These are phyloP conservation scores for Microthyrium microscopicum DNA, from an alignment of 2,329 filamentous ascomycete species.

Conservation along the genomic window DNA sequence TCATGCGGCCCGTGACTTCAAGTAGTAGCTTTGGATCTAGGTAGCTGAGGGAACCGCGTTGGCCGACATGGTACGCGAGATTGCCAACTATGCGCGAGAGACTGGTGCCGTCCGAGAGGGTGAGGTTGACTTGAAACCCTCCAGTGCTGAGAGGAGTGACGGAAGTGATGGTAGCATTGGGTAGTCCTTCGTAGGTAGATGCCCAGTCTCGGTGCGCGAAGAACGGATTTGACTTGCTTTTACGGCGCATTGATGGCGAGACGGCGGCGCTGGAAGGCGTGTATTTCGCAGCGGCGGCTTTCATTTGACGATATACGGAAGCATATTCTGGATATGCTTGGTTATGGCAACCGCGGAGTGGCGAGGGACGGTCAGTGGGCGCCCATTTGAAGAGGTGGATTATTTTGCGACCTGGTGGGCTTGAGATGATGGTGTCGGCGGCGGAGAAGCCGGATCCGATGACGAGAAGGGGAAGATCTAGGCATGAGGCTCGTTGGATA, in stretches of 20 bases:
- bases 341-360: slow-evolving; percentile 40
- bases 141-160: slow-evolving; percentile 16
- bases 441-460: slow-evolving; percentile 47
- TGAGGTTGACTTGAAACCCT: slow-evolving; percentile 25
- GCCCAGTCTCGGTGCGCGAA: slow-evolving; percentile 33
- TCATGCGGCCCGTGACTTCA: slow-evolving; percentile 26
- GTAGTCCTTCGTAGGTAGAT: slow-evolving; percentile 35
- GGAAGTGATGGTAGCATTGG: slow-evolving; percentile 33
- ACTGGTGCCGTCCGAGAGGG: slow-evolving; percentile 23
- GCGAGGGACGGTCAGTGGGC: slow-evolving; percentile 37
- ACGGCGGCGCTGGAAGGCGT: not conserved
- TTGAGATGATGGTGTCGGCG: slow-evolving; percentile 42
- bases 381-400: slow-evolving; percentile 45
- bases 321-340: slow-evolving; percentile 47
- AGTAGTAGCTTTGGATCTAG: slow-evolving; percentile 28
- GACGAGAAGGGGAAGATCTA: slow-evolving; percentile 31
- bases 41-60: slow-evolving; percentile 37
- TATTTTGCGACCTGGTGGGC: slow-evolving; percentile 32
- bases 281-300: slow-evolving; percentile 23
- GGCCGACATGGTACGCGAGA: slow-evolving; percentile 38
- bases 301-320: slow-evolving; percentile 43
- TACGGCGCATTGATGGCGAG: slow-evolving; percentile 12
- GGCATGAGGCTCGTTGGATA: slow-evolving; percentile 17
- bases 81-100: slow-evolving; percentile 30
- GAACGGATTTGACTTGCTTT: slow-evolving; percentile 27